Evolutionary conservation across 768 basidiomycete species (phyloP).

Genomic region (Tulasnella sp.): DNA sequence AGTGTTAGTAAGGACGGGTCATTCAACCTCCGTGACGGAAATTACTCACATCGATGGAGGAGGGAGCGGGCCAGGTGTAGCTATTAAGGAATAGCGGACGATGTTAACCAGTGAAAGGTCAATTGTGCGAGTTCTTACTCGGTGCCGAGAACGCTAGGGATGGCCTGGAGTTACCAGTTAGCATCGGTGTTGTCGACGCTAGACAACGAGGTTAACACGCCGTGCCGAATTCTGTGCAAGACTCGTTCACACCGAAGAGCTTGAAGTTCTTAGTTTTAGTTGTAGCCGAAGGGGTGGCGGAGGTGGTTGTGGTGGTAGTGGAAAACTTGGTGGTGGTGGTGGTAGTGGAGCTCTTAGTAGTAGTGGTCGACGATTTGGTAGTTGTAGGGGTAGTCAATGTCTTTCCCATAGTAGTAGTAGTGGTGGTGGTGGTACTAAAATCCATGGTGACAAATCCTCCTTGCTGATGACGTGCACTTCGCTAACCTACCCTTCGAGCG

Average conservation of each 20-base stretch:
- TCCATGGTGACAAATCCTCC: too few relatives aligned
- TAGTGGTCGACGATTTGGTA: constrained; percentile 21
- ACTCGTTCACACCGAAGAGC: constrained; percentile 55
- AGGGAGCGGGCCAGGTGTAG: constrained; percentile 44
- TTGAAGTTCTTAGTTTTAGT: constrained; percentile 39
- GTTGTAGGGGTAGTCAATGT: background rate
- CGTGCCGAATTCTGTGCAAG: constrained; percentile 55
- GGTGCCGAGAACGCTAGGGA: constrained; percentile 41
- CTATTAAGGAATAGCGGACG: background rate
- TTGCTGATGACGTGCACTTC: too few relatives aligned
- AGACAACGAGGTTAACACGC: background rate
- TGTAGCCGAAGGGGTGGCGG: background rate
- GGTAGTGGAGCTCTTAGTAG: constrained; percentile 27
- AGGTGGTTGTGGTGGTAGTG: background rate
- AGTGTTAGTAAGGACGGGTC: background rate
- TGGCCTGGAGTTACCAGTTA: constrained; percentile 44
- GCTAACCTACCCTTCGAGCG: too few relatives aligned
- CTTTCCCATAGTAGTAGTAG: too few relatives aligned
- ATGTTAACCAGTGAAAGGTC: background rate
- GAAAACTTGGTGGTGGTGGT: background rate
- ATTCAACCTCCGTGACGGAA: background rate
- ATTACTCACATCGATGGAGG: constrained; percentile 34
- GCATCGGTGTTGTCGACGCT: constrained; percentile 27
- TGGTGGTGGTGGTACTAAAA: too few relatives aligned
- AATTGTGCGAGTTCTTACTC: constrained; percentile 25